These are phyloP conservation scores for Nemania sp. DNA, from an alignment of 2,329 filamentous ascomycete genomes.

Conservation along the genomic window DNA sequence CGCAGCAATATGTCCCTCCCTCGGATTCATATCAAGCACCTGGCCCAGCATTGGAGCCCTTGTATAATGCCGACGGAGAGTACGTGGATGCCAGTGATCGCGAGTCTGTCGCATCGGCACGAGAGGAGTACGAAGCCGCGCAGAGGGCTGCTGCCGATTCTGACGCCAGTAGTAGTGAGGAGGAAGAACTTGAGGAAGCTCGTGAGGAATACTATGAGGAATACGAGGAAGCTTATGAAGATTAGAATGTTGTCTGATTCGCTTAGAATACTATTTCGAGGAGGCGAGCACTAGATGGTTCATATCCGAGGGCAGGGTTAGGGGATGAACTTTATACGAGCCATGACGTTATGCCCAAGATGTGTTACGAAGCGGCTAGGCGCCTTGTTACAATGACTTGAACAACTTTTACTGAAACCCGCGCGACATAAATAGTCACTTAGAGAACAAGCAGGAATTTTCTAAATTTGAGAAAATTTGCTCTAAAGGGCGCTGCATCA, in stretches of 20 bases:
- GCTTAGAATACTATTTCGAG: neutral
- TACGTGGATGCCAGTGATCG: slow-evolving; percentile 58
- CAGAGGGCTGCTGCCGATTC: slow-evolving; percentile 56
- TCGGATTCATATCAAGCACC: slow-evolving; percentile 43
- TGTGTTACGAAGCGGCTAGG: neutral
- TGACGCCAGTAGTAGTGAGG: slow-evolving; percentile 63
- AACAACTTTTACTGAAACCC: too few relatives aligned
- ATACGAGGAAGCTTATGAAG: slow-evolving; percentile 59
- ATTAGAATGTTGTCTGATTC: neutral
- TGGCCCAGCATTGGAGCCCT: slow-evolving; percentile 52
- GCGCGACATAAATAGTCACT: too few relatives aligned
- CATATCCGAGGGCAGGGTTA: neutral
- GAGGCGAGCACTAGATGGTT: neutral
- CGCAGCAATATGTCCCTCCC: slow-evolving; percentile 27
- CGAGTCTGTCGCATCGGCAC: slow-evolving; percentile 54
- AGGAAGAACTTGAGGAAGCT: slow-evolving; percentile 64
- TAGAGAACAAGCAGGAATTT: too few relatives aligned
- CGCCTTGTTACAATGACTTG: neutral
- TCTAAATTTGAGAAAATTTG: too few relatives aligned
- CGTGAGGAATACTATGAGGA: slow-evolving; percentile 64
- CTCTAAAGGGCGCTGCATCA: too few relatives aligned
- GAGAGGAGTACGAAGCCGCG: slow-evolving; percentile 57
- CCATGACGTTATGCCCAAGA: neutral
- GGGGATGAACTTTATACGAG: neutral
- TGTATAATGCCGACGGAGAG: slow-evolving; percentile 56